Base-by-base conservation (phyloP, 345 rosid species). In the Psidium friedrichsthalianum region DNA sequence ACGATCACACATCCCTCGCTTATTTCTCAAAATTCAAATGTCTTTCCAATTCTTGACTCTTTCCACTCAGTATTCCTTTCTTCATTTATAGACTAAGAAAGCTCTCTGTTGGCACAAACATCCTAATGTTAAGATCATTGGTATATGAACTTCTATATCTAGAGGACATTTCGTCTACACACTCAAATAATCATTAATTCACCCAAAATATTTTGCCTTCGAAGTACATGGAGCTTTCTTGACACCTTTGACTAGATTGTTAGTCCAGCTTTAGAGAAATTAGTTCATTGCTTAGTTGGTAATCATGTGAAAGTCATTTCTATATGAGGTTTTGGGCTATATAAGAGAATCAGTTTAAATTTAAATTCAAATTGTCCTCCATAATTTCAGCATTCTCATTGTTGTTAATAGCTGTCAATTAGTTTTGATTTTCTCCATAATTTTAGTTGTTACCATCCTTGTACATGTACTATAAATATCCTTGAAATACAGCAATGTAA, bases 201-300 rank as follows among this genome's bases (percentile, higher is more conserved):
- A 83, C 3, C 21, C 52, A 61, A 61, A 29, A 15, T 61, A 61
- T 61, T 42, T 85, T 82, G 7, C 57, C 90, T 81, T 89, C 91
- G 8, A 85, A 78, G 1, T 27, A 82, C 54, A 18, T 89, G 86
- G 84, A 85, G 88, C 83, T 86, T 89, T 12, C 87, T 78, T 22
- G 83, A 49, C 56, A 29, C 76, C 76, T 61, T 29, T 61, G 21
- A 61, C 42, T 61, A 61, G 76, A 36, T 61, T 61, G 42, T 61
- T 15, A 29, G 42, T 61, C 20, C 3, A 29, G 42, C 42, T 61
- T 29, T 61, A 29, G 16, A 61, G 18, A 14, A 61, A 61, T 61
- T 61, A 61, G 42, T 61, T 61, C 42, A 61, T 8, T 61, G 42
- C 40, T 61, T 61, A 61, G 21, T 36, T 36, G 36, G 36, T 29